These are phyloP conservation scores for Podila epicladia DNA, from an alignment of 192 early-diverging fungal genomes.

Conservation along the genomic window DNA sequence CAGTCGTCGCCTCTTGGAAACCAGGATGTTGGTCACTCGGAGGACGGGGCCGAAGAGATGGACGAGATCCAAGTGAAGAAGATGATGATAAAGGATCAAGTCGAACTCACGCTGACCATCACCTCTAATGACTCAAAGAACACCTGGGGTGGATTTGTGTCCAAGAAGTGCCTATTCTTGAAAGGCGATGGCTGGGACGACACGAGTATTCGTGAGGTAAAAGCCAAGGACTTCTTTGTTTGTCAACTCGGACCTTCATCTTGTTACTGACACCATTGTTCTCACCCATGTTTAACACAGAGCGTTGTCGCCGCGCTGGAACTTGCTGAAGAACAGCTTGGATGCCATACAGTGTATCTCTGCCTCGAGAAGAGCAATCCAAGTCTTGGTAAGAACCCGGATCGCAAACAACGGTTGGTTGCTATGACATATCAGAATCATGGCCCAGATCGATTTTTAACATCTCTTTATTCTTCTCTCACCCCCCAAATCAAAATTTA, in stretches of 20 bases:
- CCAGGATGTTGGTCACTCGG: constrained; percentile 17
- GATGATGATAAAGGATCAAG: neutral
- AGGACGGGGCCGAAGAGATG: constrained; percentile 7
- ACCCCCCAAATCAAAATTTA: neutral
- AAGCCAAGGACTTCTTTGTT: neutral
- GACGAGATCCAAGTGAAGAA: constrained; percentile 4
- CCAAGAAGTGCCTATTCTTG: constrained; percentile 23
- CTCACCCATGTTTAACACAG: constrained; percentile 8
- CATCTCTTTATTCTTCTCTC: neutral
- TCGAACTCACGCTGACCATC: constrained; percentile 40
- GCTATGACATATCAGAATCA: neutral
- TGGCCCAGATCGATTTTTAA: neutral
- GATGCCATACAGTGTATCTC: constrained; percentile 22
- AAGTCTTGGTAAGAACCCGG: constrained; percentile 15
- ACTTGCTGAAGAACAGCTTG: constrained; percentile 42
- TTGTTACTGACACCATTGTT: neutral
- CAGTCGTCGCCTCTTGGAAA: neutral
- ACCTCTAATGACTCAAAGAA: constrained; percentile 44
- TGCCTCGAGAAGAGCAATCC: constrained; percentile 45
- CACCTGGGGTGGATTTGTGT: constrained; percentile 46
- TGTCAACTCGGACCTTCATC: neutral
- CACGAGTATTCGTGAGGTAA: constrained; percentile 50
- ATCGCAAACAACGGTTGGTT: neutral
- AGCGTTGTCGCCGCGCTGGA: constrained; percentile 45
- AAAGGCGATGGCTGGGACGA: constrained; percentile 44